These are phyloP conservation scores for Lolium perenne DNA, from an alignment of 176 grass and related monocot genomes.

Conservation along the genomic window DNA sequence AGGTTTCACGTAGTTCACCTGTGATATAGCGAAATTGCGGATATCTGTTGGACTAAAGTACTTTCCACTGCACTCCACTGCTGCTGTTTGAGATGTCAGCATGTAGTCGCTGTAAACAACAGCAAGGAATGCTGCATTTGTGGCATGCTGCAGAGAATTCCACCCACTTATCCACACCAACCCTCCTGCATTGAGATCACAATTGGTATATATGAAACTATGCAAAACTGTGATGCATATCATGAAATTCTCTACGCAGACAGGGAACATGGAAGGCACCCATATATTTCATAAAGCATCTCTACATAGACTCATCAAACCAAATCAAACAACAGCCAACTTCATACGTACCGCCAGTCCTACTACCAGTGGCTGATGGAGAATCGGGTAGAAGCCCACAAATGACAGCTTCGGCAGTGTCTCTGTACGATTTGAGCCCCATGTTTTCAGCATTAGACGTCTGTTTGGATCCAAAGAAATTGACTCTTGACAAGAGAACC, in stretches of 20 bases:
- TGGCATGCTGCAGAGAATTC: conserved; percentile 91
- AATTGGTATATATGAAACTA: conserved; percentile 35
- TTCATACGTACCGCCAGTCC: conserved; percentile 68
- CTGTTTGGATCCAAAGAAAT: conserved; percentile 88
- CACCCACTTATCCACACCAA: conserved; percentile 89
- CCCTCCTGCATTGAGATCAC: conserved; percentile 61
- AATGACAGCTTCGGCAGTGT: conserved; percentile 90
- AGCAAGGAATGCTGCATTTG: conserved; percentile 86
- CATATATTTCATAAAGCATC: neutral
- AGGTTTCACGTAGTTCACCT: conserved; percentile 48
- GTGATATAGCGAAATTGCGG: conserved; percentile 85
- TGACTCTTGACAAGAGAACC: conserved; percentile 92
- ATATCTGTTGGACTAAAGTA: conserved; percentile 82
- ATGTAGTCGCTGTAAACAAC: conserved; percentile 98
- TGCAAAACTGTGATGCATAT: neutral
- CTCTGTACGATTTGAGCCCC: conserved; percentile 77
- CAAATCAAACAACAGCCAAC: conserved; percentile 20
- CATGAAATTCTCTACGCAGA: neutral
- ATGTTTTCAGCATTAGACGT: conserved; percentile 85
- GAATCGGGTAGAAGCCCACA: conserved; percentile 98
- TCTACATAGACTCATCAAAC: conserved; percentile 18
- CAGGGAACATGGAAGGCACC: neutral
- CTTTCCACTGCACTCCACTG: conserved; percentile 85
- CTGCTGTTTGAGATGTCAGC: conserved; percentile 75
- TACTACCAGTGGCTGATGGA: conserved; percentile 85